Evolutionary conservation across 148 eudicot genomes (phyloP).

Genomic region (Arctostaphylos glauca): DNA sequence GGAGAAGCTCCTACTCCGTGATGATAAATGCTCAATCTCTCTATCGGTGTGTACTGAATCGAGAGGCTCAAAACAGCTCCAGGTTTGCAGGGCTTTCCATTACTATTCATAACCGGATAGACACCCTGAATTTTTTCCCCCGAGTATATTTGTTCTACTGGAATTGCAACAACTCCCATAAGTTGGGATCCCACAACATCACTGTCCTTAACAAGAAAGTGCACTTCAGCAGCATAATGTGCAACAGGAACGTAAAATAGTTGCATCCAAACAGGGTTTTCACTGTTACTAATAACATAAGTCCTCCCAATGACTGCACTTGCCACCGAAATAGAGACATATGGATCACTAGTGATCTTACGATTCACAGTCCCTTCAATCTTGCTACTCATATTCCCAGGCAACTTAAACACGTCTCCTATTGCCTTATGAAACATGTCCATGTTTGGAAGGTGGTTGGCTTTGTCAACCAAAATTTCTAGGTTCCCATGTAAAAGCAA

Average conservation of each 20-base stretch:
- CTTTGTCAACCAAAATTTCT: conserved; percentile 72
- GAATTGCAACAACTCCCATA: conserved; percentile 73
- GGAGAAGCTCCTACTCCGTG: conserved; percentile 93
- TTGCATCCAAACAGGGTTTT: conserved; percentile 87
- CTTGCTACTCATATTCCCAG: conserved; percentile 47
- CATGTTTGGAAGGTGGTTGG: conserved; percentile 90
- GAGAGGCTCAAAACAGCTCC: conserved; percentile 80
- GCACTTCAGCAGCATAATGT: conserved; percentile 71
- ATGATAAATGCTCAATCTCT: conserved; percentile 55
- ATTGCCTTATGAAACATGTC: conserved; percentile 85
- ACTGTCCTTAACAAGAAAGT: conserved; percentile 84
- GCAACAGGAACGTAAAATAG: conserved; percentile 82
- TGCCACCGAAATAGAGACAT: conserved; percentile 61
- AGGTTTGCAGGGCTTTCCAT: conserved; percentile 72
- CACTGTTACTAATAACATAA: conserved; percentile 68
- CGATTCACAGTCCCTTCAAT: conserved; percentile 49
- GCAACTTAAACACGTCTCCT: conserved; percentile 65
- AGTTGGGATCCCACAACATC: conserved; percentile 92
- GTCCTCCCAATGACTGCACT: conserved; percentile 86
- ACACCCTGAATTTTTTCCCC: conserved; percentile 58
- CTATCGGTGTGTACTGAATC: conserved; percentile 66
- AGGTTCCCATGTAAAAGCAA: conserved; percentile 85
- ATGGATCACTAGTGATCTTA: conserved; percentile 92
- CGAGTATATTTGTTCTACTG: conserved; percentile 56
- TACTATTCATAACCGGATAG: conserved; percentile 57